phyloP scores from a whole-genome alignment of 345 rosid genomes.

The Populus davidiana region DNA sequence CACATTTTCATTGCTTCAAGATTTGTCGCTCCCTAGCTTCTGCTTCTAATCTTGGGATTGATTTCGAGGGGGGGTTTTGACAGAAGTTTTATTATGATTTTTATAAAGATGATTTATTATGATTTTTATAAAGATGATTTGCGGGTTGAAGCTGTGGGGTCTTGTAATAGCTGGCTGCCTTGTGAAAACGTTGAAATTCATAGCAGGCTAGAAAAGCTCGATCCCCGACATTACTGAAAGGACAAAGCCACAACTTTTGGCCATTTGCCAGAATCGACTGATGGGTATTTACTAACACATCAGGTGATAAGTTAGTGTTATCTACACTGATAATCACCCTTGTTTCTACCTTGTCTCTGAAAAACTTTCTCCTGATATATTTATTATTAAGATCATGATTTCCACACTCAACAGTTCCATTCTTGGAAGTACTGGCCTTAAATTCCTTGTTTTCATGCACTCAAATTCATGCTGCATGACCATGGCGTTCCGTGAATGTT shows the following conservation, averaged over 20 bases:
- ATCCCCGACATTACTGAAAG: slow-evolving; percentile 1
- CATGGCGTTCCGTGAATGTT: no score
- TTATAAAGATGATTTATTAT: background rate
- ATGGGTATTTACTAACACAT: background rate
- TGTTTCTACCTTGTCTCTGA: background rate
- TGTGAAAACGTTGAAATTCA: slow-evolving; percentile 11
- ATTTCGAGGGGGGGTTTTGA: background rate
- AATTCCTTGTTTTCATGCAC: no score
- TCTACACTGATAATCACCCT: background rate
- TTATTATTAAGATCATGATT: no score
- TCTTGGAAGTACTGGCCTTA: no score
- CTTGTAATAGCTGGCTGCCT: slow-evolving; percentile 17
- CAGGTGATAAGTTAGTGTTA: background rate
- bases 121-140: background rate
- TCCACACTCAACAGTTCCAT: no score
- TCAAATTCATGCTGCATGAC: no score
- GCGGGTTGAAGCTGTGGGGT: background rate
- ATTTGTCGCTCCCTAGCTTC: background rate
- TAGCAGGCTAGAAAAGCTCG: background rate
- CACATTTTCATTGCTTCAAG: background rate
- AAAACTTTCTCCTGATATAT: background rate
- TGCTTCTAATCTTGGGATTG: background rate
- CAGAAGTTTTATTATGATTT: background rate
- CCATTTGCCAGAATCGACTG: background rate
- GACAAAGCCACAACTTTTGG: background rate